Evolutionary conservation across 805 yeast species (phyloP).

Genomic region (Candida morakotiae): DNA sequence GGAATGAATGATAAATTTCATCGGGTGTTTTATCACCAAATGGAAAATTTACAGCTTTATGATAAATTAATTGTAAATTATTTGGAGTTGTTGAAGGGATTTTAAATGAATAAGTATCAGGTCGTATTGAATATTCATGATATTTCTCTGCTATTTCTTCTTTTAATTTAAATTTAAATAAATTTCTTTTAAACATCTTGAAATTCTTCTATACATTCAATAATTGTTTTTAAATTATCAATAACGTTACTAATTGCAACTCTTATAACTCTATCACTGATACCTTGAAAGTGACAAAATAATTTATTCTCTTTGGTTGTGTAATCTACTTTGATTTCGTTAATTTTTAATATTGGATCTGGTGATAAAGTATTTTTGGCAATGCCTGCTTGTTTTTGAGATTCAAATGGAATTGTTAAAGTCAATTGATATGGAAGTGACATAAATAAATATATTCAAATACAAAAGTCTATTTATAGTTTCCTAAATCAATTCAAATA

Average conservation of each 20-base stretch:
- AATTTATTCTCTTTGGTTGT: slow-evolving; percentile 32
- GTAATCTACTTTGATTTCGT: slow-evolving; percentile 55
- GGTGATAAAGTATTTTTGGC: slow-evolving; percentile 62
- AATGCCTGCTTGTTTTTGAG: slow-evolving; percentile 54
- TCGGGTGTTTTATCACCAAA: slow-evolving; percentile 34
- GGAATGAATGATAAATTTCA: slow-evolving; percentile 34
- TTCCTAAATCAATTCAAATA: too few relatives aligned
- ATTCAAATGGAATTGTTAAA: slow-evolving; percentile 62
- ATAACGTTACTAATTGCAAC: slow-evolving; percentile 81
- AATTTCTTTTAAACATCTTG: slow-evolving; percentile 9
- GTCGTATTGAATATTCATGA: slow-evolving; percentile 43
- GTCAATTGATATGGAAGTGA: slow-evolving; percentile 9
- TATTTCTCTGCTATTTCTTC: slow-evolving; percentile 15
- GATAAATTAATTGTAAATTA: slow-evolving; percentile 19
- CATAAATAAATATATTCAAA: not conserved
- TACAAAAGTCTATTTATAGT: too few relatives aligned
- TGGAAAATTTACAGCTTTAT: slow-evolving; percentile 40
- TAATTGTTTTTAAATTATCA: slow-evolving; percentile 69
- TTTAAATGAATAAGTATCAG: slow-evolving; percentile 43
- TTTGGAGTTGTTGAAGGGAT: slow-evolving; percentile 14
- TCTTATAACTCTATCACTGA: slow-evolving; percentile 70
- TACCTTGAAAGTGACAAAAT: slow-evolving; percentile 50
- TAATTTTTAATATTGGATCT: slow-evolving; percentile 75
- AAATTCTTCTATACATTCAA: slow-evolving; percentile 78
- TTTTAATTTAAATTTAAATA: slow-evolving; percentile 4